These are phyloP conservation scores for Thermoascus crustaceus DNA, from an alignment of 2,329 filamentous ascomycete species.

Conservation along the genomic window DNA sequence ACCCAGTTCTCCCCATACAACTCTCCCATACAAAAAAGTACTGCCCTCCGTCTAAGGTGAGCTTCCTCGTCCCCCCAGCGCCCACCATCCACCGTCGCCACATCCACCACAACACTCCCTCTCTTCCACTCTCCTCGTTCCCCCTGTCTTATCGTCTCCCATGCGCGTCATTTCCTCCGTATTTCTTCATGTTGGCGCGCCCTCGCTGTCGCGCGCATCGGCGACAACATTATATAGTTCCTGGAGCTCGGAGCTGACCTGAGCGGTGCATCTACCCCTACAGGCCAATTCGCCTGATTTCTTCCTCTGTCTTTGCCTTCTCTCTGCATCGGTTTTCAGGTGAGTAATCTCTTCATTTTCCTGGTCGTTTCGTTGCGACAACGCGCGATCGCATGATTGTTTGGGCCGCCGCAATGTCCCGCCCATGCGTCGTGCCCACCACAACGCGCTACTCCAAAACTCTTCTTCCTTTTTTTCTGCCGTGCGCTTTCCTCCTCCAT, in stretches of 20 bases:
- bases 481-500: neutral
- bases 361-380: conserved; percentile 11
- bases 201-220: conserved; percentile 17
- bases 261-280: conserved; percentile 3
- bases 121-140: conserved; percentile 11
- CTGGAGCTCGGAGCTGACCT: conserved; percentile 6
- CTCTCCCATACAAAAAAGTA: conserved; percentile 31
- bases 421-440: conserved; percentile 7
- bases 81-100: conserved; percentile 14
- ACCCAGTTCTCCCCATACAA: conserved; percentile 27
- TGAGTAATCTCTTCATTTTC: conserved; percentile 13
- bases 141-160: conserved; percentile 6
- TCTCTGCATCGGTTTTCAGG: conserved; percentile 9
- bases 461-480: conserved; percentile 6
- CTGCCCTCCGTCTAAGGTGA: conserved; percentile 29
- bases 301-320: conserved; percentile 3
- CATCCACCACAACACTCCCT: conserved; percentile 19
- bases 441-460: conserved; percentile 6
- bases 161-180: conserved; percentile 14
- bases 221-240: conserved; percentile 15
- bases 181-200: conserved; percentile 16
- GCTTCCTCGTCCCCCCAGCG: conserved; percentile 22
- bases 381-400: conserved; percentile 14
- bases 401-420: conserved; percentile 12
- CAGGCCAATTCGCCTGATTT: conserved; percentile 1